Evolutionary conservation across 2,329 filamentous ascomycete genomes (phyloP).

Genomic region (Hypoxylon sp.): DNA sequence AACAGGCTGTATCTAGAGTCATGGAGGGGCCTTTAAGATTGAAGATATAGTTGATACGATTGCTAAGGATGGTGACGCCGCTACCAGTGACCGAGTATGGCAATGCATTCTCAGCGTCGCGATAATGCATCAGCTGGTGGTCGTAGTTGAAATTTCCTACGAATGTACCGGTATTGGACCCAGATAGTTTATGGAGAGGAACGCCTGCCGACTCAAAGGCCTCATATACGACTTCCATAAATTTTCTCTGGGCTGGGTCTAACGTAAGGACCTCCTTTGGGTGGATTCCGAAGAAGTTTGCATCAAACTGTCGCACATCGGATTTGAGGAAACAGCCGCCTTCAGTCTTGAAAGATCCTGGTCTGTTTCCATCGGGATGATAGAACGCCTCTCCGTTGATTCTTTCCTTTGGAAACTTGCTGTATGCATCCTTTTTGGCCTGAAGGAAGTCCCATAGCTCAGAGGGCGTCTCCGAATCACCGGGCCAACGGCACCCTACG

Average conservation of each 20-base stretch:
- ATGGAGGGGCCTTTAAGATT: slow-evolving; percentile 55
- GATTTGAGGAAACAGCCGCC: not conserved
- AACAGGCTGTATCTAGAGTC: slow-evolving; percentile 58
- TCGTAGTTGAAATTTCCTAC: slow-evolving; percentile 47
- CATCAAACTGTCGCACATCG: not conserved
- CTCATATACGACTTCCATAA: not conserved
- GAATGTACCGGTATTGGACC: slow-evolving; percentile 52
- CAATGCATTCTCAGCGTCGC: slow-evolving; percentile 43
- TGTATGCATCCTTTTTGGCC: not conserved
- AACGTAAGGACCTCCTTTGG: not conserved
- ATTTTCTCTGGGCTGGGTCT: slow-evolving; percentile 4
- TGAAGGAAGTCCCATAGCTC: not conserved
- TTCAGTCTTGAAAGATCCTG: not conserved
- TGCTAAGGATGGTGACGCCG: slow-evolving; percentile 55
- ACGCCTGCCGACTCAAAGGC: not conserved
- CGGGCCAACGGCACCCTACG: slow-evolving; percentile 4
- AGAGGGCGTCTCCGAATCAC: not conserved
- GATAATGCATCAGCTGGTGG: slow-evolving; percentile 47
- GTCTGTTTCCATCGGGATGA: not conserved
- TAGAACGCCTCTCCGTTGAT: not conserved
- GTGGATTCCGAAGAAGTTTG: not conserved
- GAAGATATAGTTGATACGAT: slow-evolving; percentile 58
- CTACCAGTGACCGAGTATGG: slow-evolving; percentile 55
- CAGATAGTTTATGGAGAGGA: slow-evolving; percentile 48
- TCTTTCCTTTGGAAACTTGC: not conserved